Evolutionary conservation across 2,329 filamentous ascomycete genomes (phyloP), one percentile per base, ranked within the genome.

Genomic region (Penicillium sp.): DNA sequence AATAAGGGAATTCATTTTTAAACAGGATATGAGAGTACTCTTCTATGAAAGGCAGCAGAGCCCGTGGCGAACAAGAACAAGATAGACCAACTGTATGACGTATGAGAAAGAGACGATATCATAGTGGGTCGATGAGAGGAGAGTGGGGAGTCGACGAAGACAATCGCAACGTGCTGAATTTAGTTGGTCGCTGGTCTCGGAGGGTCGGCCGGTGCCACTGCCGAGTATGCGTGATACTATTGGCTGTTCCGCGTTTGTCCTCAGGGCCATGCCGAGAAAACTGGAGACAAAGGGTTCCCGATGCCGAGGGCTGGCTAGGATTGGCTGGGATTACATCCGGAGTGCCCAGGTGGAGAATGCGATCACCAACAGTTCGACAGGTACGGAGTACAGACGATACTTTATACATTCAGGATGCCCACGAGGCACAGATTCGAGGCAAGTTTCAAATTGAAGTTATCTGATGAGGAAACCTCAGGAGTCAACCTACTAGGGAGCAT

Each of bases 61-160:
- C 24, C 24, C 37, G 57, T 60, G 57, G 57, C 57, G 23, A 56
- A 45, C 29, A 33, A 52, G 48, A 56, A 61, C 58, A 61, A 55
- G 58, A 50, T 52, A 49, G 29, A 24, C 28, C 31, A 28, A 29
- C 28, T 45, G n/a, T 33, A 61, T 61, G 59, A 61, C 59, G 59
- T 61, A 59, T 29, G 26, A 53, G 44, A 45, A 33, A 16, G 5
- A 28, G 7, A 28, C 47, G 53, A 54, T 59, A 56, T 56, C 53
- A 59, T 59, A 54, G 55, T 56, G 58, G 55, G 55, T 50, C 55
- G 33, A 24, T n/a, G 23, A 23, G 19, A 29, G n/a, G 6, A 36
- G 14, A 26, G 9, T n/a, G n/a, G n/a, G n/a, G n/a, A n/a, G 18
- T n/a, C 18, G 4, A 40, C 34, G 34, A 36, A 16, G 5, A 36